Base-by-base conservation (phyloP, 192 early-diverging fungal species). In the Backusella luteola region DNA sequence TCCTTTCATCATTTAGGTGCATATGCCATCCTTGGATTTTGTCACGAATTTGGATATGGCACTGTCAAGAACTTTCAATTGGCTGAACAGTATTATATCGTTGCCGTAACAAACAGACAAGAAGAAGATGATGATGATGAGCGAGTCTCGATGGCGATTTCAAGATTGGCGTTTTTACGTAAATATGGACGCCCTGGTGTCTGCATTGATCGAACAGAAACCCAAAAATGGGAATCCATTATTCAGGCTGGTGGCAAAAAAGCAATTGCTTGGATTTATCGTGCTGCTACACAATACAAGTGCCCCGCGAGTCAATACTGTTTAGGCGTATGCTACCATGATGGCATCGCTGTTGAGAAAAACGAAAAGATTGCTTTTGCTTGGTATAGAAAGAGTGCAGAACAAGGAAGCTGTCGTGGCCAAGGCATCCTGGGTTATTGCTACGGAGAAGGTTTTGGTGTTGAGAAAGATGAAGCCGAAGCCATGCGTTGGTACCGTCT, bases 1-100 rank as follows among this genome's bases (percentile, higher is more conserved):
- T 69, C 26, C 23, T 44, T 79, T 34, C 76, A 80, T 23, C 84
- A 88, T 71, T 29, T 78, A 15, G 78, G 83, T 29, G 85, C 87
- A 56, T 83, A 90, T 69, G 92, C 92, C 2, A 78, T 93, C 8
- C 78, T 95, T 6, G 94, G 89, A 12, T 94, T 95, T 74, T 93
- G 92, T 78, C 90, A 90, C 81, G 94, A 96, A 76, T 96, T 95
- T 83, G 94, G 91, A 9, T 80, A 94, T 9, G 94, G 94, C 2
- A 52, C 52, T 36, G 11, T 9, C 26, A 73, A 36, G 3, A 32
- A 59, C 52, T 59, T 73, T 29, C 53, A 59, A 36, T 38, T 49
- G 35, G 72, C 72, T 14, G 53, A 59, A 23, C 49, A 56, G 17
- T 56, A 73, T 12, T 73, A 73, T 29, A 35, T 38, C 77, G 35